phyloP scores from a whole-genome alignment of 352 stramenopile species.

The Phytophthora sp. region DNA sequence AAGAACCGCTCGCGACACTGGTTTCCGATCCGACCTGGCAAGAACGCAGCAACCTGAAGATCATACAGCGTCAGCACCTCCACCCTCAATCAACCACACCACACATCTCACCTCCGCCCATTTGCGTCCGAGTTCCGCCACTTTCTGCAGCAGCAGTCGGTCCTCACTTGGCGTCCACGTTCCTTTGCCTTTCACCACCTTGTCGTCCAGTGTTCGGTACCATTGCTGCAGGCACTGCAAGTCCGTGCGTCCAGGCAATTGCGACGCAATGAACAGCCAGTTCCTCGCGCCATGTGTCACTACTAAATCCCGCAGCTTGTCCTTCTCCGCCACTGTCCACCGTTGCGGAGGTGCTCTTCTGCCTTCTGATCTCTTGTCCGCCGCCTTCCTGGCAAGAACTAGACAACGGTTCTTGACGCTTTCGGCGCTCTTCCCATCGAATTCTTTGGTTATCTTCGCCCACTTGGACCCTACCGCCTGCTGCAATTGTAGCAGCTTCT shows the following conservation, averaged over 20 bases:
- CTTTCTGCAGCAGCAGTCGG: constrained; percentile 44
- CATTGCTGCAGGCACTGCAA: constrained; percentile 84
- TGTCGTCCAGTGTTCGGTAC: constrained; percentile 58
- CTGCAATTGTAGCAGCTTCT: constrained; percentile 45
- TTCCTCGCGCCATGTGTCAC: constrained; percentile 54
- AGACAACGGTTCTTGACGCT: constrained; percentile 66
- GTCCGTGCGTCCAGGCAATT: constrained; percentile 69
- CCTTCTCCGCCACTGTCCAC: constrained; percentile 36
- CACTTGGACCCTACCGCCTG: constrained; percentile 38
- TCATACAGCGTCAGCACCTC: background rate
- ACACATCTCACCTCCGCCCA: constrained; percentile 59
- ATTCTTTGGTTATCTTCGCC: constrained; percentile 37
- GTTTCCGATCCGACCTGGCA: constrained; percentile 66
- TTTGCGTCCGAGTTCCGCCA: constrained; percentile 49
- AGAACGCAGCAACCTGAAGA: constrained; percentile 55
- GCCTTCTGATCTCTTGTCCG: background rate
- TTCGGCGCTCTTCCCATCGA: constrained; percentile 50
- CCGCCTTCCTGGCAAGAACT: constrained; percentile 26
- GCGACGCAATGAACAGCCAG: constrained; percentile 80
- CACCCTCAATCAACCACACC: background rate
- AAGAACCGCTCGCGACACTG: constrained; percentile 78
- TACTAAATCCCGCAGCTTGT: constrained; percentile 48
- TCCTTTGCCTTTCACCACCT: constrained; percentile 63
- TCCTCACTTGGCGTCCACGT: constrained; percentile 66
- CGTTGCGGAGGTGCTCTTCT: constrained; percentile 23